Percentiles rank a stretch among this genome's conserved stretches.
Evolutionary conservation across 257 asterid genomes (phyloP).

Genomic region (Solanum chaucha): DNA sequence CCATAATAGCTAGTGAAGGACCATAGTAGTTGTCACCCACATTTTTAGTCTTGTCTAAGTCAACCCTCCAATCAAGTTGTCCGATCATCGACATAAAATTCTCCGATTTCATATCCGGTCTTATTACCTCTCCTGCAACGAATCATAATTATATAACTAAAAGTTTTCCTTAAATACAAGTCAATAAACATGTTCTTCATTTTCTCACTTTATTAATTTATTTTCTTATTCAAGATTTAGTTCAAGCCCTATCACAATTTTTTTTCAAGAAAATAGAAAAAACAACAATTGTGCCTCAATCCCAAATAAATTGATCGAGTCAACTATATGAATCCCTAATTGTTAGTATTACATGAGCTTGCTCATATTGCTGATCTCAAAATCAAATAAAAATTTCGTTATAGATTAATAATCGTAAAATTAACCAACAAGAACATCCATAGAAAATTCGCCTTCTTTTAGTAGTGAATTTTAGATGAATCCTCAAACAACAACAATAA

Average conservation of each 20-base stretch:
- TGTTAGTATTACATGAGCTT: not conserved
- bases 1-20: conserved; percentile 43
- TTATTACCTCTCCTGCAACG: conserved; percentile 28
- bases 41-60: conserved; percentile 16
- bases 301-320: not conserved
- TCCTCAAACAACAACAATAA: not conserved
- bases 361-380: not conserved
- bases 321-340: not conserved
- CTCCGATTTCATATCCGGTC: conserved; percentile 42
- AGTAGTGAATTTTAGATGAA: not conserved
- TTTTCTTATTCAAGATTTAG: not conserved
- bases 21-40: conserved; percentile 3
- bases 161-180: not conserved
- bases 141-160: not conserved
- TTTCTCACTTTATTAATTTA: not conserved
- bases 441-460: not conserved
- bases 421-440: not conserved
- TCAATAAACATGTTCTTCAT: not conserved
- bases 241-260: not conserved
- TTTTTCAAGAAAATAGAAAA: not conserved
- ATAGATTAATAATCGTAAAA: not conserved
- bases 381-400: not conserved
- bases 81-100: conserved; percentile 33
- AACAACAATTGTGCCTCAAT: not conserved
- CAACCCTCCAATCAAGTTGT: conserved; percentile 29